Base-by-base conservation (phyloP, 139 green algal genomes). In the Dunaliella primolecta region DNA sequence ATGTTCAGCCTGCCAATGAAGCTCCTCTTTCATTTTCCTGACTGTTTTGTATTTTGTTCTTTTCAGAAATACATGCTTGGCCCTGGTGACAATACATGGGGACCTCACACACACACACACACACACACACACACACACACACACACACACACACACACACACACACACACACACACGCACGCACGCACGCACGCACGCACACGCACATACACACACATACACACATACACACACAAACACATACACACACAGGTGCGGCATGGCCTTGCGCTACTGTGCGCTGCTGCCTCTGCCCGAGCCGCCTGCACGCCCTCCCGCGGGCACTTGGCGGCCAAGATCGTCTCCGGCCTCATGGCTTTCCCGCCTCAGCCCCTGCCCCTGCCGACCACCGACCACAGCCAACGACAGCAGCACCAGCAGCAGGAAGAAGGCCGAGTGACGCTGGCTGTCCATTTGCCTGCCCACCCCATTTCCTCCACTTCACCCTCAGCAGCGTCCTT, bases 241-340 rank as follows among this genome's bases (percentile, higher is more conserved):
- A 32, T 11, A 32, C n/a, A 78, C 72, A 32, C 72, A 70, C 85
- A 95, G 86, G 77, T 93, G 36, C 77, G 90, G 32, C 92, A 92
- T 37, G 94, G 94, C 23, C 46, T 97, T 31, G 78, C 83, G 2
- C 83, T 96, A 81, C 64, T 96, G 83, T 37, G 34, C 0, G 84
- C 80, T 0, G 87, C 79, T 29, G 86, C 81, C 2, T 0, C 56
- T 30, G 35, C 82, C 21, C 46, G 46, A 7, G 46, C 46, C 7
- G 46, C 33, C 35, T 11, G 74, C 33, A 24, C 84, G 37, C 15
- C 82, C 11, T 81, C 83, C 21, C 72, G 29, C 81, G 70, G 33
- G 37, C 83, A 46, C 76, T 78, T 74, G 11, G 86, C 81, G 2
- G n/a, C 77, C 0, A 84, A 81, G 0, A 70, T 92, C 21, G 34